Base-by-base conservation (phyloP, 331 rosid genomes). In the Telfairia occidentalis region DNA sequence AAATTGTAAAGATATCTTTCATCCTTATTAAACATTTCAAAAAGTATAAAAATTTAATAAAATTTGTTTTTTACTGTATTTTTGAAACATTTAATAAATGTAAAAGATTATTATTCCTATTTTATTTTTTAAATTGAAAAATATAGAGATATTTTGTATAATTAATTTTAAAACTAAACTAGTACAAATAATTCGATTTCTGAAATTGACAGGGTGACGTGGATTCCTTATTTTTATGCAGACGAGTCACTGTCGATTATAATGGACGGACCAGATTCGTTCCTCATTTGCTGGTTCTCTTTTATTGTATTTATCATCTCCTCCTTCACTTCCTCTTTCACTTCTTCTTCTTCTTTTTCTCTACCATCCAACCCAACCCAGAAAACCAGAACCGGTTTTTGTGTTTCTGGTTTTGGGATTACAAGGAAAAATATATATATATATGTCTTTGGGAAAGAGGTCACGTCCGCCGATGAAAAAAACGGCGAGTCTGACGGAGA, bases 381-480 rank as follows among this genome's bases (percentile, higher is more conserved):
- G 3, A 77, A 66, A 10, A 66, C 73, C 73, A 19, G 5, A 66
- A 37, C 19, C 73, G 24, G 28, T 58, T 63, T 63, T 67, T 24
- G 8, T 2, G 7, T 1, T 71, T 72, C 45, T 34, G 32, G 0
- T 21, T 38, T 38, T 63, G 5, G 5, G 23, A 49, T 16, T 30
- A 29, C 21, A 71, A n/a, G 0, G 0, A 48, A 29, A 15, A 63
- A 32, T 28, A 59, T 18, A 61, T 28, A 59, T 18, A 61, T 77
- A 75, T 65, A 88, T 92, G 98, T 42, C 89, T 79, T 77, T 90
- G 5, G 96, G 96, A 34, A 92, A 92, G 85, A 89, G 92, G 43
- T 81, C 89, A 7, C 77, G 89, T 3, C 83, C 89, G 10, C 78
- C 90, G 13, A 69, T 92, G 63, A 84, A 23, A 78, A 85, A 91